These are phyloP conservation scores for Viola odorata DNA, from an alignment of 345 rosid genomes.

Conservation along the genomic window DNA sequence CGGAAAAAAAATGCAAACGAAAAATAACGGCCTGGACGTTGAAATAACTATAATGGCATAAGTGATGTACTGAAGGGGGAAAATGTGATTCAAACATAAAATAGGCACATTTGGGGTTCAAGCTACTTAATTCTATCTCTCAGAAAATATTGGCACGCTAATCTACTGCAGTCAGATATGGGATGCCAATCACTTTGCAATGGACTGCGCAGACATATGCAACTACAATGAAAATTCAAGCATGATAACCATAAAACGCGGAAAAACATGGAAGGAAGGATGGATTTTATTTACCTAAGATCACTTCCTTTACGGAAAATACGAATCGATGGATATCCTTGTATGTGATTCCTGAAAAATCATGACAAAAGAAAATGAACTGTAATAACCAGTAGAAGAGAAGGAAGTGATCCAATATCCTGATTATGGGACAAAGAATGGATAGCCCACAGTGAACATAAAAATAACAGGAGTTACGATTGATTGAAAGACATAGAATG, in stretches of 20 bases:
- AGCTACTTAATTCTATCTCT: no score
- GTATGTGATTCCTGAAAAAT: slow-evolving; percentile 75
- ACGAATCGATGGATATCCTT: slow-evolving; percentile 97
- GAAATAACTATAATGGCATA: no score
- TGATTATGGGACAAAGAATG: not conserved
- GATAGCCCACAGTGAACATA: not conserved
- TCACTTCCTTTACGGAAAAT: slow-evolving; percentile 97
- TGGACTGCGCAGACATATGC: no score
- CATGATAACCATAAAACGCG: not conserved
- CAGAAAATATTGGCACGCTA: no score
- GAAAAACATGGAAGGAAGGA: slow-evolving; percentile 8
- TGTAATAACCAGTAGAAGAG: not conserved
- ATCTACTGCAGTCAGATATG: no score
- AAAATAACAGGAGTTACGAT: not conserved
- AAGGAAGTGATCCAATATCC: not conserved
- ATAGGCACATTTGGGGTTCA: no score
- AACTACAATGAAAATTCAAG: no score
- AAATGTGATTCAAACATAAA: no score
- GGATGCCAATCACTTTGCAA: no score
- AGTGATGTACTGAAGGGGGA: no score
- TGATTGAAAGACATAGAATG: not conserved
- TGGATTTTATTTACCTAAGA: slow-evolving; percentile 45
- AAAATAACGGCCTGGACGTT: no score
- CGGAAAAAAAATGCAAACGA: no score
- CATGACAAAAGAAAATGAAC: slow-evolving; percentile 5